Evolutionary conservation across 2,329 filamentous ascomycete species (phyloP).

Genomic region (Talaromyces sp.): DNA sequence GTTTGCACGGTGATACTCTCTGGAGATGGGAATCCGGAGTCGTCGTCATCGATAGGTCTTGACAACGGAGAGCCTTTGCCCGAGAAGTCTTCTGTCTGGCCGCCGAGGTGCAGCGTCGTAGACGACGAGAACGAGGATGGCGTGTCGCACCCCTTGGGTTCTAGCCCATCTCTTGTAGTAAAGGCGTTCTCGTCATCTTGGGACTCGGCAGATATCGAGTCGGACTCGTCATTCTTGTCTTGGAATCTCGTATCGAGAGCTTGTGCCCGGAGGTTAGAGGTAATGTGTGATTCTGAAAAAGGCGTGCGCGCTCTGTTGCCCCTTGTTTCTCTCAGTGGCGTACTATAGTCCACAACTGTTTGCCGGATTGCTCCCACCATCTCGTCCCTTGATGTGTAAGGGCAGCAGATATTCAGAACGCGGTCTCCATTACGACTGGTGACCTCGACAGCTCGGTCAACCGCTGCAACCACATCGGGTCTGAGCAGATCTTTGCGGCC

Average conservation of each 20-base stretch:
- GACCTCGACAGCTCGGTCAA: slow-evolving; percentile 79
- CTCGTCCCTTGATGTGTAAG: slow-evolving; percentile 92
- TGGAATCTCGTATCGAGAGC: slow-evolving; percentile 34
- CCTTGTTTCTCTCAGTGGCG: slow-evolving; percentile 52
- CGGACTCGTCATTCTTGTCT: slow-evolving; percentile 45
- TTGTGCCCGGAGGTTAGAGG: slow-evolving; percentile 74
- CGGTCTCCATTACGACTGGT: slow-evolving; percentile 80
- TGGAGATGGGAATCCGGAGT: slow-evolving; percentile 60
- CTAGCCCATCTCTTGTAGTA: slow-evolving; percentile 16
- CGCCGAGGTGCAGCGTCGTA: slow-evolving; percentile 47
- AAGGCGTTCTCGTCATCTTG: slow-evolving; percentile 37
- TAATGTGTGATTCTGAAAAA: slow-evolving; percentile 84
- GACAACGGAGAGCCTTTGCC: slow-evolving; percentile 34
- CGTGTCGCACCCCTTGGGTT: slow-evolving; percentile 27
- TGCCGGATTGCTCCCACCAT: slow-evolving; percentile 85
- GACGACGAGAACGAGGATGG: slow-evolving; percentile 37
- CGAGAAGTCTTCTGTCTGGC: slow-evolving; percentile 25
- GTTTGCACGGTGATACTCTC: slow-evolving; percentile 83
- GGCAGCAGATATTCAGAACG: slow-evolving; percentile 91
- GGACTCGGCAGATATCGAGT: slow-evolving; percentile 36
- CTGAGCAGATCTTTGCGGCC: slow-evolving; percentile 81
- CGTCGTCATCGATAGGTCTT: slow-evolving; percentile 21
- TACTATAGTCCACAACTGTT: slow-evolving; percentile 82
- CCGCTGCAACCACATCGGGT: slow-evolving; percentile 80
- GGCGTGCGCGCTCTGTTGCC: slow-evolving; percentile 51